Percentiles rank a stretch among this genome's conserved stretches.
phyloP scores from a whole-genome alignment of 345 rosid genomes.

The Ricinus communis region DNA sequence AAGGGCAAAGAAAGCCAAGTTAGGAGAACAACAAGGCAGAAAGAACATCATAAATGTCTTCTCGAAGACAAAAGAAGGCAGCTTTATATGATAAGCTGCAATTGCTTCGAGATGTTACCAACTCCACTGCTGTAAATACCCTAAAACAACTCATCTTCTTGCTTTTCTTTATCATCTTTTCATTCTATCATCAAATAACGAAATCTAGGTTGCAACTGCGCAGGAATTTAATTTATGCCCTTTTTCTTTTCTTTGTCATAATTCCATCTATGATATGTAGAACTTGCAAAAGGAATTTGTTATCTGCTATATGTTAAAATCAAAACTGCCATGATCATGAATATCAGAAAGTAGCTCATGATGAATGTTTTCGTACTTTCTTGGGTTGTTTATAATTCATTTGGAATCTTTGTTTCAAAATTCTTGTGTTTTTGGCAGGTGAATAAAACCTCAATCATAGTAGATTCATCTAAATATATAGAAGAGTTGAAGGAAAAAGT shows the following conservation, averaged over 20 bases:
- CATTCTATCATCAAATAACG: no score
- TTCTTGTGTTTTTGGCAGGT: conserved; percentile 35
- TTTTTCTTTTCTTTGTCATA: conserved; percentile 14
- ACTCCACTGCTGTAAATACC: conserved; percentile 47
- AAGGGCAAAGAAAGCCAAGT: background rate
- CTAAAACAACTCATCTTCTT: background rate
- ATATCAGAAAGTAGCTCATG: no score
- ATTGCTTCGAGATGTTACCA: conserved; percentile 49
- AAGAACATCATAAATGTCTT: conserved; percentile 18
- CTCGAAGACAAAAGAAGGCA: conserved; percentile 49
- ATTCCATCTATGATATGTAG: background rate
- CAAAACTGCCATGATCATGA: no score
- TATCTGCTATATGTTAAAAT: background rate
- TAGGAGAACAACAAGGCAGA: background rate
- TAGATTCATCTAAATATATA: conserved; percentile 83
- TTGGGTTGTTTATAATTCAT: background rate
- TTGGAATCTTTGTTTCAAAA: background rate
- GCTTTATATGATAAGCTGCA: conserved; percentile 40
- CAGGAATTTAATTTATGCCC: no score
- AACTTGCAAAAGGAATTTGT: no score
- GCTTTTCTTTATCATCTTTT: background rate
- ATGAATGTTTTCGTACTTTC: no score
- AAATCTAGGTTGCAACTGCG: no score
- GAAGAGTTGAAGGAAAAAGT: conserved; percentile 71
- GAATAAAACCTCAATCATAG: conserved; percentile 59